Percentiles rank a stretch among this genome's conserved stretches.
Conservation (phyloP, 176 grass and related monocot genomes). For the Eremochloa ophiuroides region DNA sequence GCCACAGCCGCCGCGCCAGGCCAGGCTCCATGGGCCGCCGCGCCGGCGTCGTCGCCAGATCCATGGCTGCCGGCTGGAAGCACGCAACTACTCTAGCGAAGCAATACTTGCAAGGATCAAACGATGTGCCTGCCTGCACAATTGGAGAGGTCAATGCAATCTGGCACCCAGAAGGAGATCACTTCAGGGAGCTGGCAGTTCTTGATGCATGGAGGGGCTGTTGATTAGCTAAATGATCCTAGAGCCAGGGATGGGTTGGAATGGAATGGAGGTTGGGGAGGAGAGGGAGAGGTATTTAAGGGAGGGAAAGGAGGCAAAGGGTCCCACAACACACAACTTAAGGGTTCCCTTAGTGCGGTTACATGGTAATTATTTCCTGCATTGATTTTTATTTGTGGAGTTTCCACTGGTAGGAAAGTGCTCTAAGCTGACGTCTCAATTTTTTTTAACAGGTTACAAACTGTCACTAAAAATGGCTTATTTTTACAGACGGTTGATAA, state of each 20-base stretch:
- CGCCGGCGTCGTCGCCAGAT: slow-evolving; percentile 32
- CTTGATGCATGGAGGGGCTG: background rate
- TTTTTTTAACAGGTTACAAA: too few relatives aligned
- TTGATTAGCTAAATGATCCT: slow-evolving; percentile 29
- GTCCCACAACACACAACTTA: slow-evolving; percentile 13
- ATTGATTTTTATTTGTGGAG: too few relatives aligned
- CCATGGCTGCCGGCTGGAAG: background rate
- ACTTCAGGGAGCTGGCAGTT: background rate
- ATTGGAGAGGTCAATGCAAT: background rate
- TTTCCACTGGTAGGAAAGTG: too few relatives aligned
- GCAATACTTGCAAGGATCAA: background rate
- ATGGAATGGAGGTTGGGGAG: slow-evolving; percentile 23
- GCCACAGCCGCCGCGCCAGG: slow-evolving; percentile 65
- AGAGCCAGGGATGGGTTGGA: background rate
- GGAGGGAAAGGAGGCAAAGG: slow-evolving; percentile 8
- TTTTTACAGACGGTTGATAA: too few relatives aligned
- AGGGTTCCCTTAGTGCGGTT: too few relatives aligned
- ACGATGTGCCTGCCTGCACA: background rate
- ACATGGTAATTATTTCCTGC: too few relatives aligned
- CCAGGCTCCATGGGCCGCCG: slow-evolving; percentile 61
- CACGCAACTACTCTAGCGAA: background rate
- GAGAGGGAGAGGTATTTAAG: slow-evolving; percentile 27
- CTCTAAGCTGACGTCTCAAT: too few relatives aligned
- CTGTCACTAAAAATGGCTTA: too few relatives aligned
- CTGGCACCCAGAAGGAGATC: background rate